phyloP scores from a whole-genome alignment of 352 stramenopile species.

The Phytophthora hibernalis region DNA sequence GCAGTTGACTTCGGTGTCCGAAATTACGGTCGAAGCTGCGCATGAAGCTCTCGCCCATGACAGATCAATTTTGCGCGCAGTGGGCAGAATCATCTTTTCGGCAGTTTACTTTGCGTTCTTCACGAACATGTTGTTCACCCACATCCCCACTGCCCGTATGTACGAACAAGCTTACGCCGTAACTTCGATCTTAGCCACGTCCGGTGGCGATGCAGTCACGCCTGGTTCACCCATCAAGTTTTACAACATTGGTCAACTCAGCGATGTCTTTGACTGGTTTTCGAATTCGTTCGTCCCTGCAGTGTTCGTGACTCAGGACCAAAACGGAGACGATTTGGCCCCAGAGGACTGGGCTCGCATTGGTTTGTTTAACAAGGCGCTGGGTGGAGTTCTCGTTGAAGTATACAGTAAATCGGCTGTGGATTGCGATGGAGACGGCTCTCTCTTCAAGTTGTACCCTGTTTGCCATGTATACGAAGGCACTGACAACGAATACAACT shows the following conservation, averaged over 20 bases:
- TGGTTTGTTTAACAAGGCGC: constrained; percentile 44
- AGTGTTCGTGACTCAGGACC: constrained; percentile 54
- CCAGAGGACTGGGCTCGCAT: constrained; percentile 38
- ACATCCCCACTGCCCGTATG: constrained; percentile 42
- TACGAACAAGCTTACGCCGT: constrained; percentile 46
- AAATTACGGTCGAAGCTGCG: constrained; percentile 18
- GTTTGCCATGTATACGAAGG: constrained; percentile 40
- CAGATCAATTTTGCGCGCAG: constrained; percentile 32
- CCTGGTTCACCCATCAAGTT: constrained; percentile 51
- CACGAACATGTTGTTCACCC: constrained; percentile 49
- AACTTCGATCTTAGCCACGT: constrained; percentile 37
- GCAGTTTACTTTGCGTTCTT: constrained; percentile 53
- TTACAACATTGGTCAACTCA: constrained; percentile 44
- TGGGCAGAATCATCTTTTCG: constrained; percentile 44
- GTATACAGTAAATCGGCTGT: constrained; percentile 13
- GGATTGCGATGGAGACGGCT: constrained; percentile 28
- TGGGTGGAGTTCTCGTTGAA: constrained; percentile 45
- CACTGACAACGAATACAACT: constrained; percentile 13
- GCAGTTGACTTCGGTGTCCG: not conserved
- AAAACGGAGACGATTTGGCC: constrained; percentile 42
- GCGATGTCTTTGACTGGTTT: constrained; percentile 55
- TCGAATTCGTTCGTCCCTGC: constrained; percentile 44
- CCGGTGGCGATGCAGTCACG: constrained; percentile 50
- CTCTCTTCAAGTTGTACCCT: constrained; percentile 43
- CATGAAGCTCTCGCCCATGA: constrained; percentile 44